Evolutionary conservation across 2,329 filamentous ascomycete genomes (phyloP).

Genomic region (Malbranchea cinnamomea): DNA sequence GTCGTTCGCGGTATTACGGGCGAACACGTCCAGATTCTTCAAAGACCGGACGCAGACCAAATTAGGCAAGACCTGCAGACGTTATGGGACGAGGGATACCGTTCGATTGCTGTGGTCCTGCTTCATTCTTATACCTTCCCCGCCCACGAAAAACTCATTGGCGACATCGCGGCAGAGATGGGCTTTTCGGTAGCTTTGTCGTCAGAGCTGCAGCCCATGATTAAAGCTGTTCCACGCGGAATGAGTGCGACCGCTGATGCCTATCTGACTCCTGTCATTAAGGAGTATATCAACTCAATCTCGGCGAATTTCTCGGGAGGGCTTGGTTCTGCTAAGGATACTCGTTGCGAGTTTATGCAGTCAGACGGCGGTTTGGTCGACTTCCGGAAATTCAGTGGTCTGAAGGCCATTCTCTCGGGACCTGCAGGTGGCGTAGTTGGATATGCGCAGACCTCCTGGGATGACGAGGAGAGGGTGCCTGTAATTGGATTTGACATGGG

Average conservation of each 20-base stretch:
- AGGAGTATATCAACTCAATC: conserved; percentile 49
- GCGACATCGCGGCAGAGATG: conserved; percentile 61
- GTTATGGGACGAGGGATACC: conserved; percentile 54
- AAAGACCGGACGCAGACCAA: conserved; percentile 41
- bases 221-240: conserved; percentile 64
- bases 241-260: conserved; percentile 67
- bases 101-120: conserved; percentile 70
- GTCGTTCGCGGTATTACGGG: conserved; percentile 39
- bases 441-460: conserved; percentile 83
- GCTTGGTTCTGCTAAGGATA: conserved; percentile 56
- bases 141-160: conserved; percentile 65
- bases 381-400: conserved; percentile 54
- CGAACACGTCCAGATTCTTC: conserved; percentile 56
- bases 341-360: conserved; percentile 93
- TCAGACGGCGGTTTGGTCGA: conserved; percentile 58
- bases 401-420: conserved; percentile 77
- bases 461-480: conserved; percentile 63
- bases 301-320: conserved; percentile 58
- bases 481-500: conserved; percentile 97
- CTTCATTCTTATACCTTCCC: conserved; percentile 87
- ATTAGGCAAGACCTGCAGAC: conserved; percentile 45
- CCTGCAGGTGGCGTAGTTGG: conserved; percentile 91
- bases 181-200: conserved; percentile 69
- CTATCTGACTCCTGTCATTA: conserved; percentile 65
- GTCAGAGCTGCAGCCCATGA: conserved; percentile 71